Evolutionary conservation across 176 grass and related monocot genomes (phyloP).

Genomic region (Phoenix roebelenii): DNA sequence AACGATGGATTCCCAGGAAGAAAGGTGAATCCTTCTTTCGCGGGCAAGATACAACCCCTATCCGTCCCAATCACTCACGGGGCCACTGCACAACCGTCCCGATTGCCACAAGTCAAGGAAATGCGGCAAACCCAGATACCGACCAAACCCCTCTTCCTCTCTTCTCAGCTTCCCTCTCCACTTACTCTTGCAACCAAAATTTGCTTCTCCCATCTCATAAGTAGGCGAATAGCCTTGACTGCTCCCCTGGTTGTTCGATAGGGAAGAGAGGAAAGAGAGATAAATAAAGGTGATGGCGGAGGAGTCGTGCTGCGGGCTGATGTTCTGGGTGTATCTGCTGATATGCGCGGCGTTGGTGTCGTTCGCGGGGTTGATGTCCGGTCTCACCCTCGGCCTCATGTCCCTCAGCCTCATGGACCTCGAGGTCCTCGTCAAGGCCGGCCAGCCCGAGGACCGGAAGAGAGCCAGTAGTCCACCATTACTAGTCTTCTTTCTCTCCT

Average conservation of each 20-base stretch:
- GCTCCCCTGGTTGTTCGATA: no score
- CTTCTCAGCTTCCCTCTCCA: neutral
- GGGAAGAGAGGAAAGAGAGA: neutral
- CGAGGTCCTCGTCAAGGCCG: conserved; percentile 84
- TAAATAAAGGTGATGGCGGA: neutral
- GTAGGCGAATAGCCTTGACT: no score
- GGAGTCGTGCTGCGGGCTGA: conserved; percentile 59
- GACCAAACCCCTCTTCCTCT: neutral
- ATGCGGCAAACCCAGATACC: no score
- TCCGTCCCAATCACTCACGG: no score
- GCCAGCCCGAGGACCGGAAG: conserved; percentile 36
- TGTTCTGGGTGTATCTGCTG: conserved; percentile 73
- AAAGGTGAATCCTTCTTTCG: no score
- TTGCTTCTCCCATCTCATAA: no score
- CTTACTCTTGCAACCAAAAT: neutral
- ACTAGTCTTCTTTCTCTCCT: neutral
- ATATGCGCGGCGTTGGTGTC: conserved; percentile 42
- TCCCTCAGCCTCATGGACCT: conserved; percentile 97
- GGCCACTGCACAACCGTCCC: no score
- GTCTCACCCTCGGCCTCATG: conserved; percentile 95
- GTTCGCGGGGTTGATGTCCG: conserved; percentile 97
- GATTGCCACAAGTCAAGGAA: no score
- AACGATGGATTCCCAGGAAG: no score
- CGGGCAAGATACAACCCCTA: no score
- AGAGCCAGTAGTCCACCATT: conserved; percentile 31